Base-by-base conservation (phyloP, 2,329 filamentous ascomycete species). In the Fonsecaea multimorphosa region DNA sequence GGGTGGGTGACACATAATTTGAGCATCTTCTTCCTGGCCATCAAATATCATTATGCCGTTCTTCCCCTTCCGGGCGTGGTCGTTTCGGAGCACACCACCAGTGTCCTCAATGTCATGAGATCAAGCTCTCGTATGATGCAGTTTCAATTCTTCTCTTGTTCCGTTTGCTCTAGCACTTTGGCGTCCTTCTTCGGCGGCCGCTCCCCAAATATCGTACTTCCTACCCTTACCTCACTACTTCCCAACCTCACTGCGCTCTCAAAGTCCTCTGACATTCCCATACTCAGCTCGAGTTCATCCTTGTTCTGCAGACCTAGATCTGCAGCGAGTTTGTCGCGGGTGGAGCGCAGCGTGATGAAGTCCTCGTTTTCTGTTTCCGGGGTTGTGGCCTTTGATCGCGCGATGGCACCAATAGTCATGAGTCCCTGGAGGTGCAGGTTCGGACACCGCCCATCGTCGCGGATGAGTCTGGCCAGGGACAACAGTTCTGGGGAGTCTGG, bases 211-310 rank as follows among this genome's bases (percentile, higher is more conserved):
- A 99, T 97, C 1, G 91, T 94, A 75, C 92, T 98, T 1, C 95
- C 95, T 8, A 99, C 87, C 64, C 95, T 86, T 5, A 99, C 93
- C 83, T 98, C 93, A 72, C 87, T 85, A 79, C 93, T 97, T 0
- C 95, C 95, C 82, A 92, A 82, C 12, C 78, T 80, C 74, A 98
- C 89, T 0, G 95, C 95, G 7, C 89, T 91, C 81, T 97, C 93
- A 77, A 94, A 99, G 78, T 99, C 95, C 74, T 92, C 88, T 76
- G 93, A 97, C 95, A 99, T 99, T 6, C 94, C 94, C 94, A 99
- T 99, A 78, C 93, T 97, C 78, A 98, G 78, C 82, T 97, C 93
- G 73, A 97, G 76, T 67, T 84, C 83, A n/a, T 81, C 79, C 2
- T 69, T 70, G 16, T 81, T 76, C 46, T 12, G 24, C 3, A 87